Percentiles rank a stretch among this genome's conserved stretches.
These are phyloP conservation scores for Fusarium dimerum DNA, from an alignment of 2,329 filamentous ascomycete genomes.

Conservation along the genomic window DNA sequence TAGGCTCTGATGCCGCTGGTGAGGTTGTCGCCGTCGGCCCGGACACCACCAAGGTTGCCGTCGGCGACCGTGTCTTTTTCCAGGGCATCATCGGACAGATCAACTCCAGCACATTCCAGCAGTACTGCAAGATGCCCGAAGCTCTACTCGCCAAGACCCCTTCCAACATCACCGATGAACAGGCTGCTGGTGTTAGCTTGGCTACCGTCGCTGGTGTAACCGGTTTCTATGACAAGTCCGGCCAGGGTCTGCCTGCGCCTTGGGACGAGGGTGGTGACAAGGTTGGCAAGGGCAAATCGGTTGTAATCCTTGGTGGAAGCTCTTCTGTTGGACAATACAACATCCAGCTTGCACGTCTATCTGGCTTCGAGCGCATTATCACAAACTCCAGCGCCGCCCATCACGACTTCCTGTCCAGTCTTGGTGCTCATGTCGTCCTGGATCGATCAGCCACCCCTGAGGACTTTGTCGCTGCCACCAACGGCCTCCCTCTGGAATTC, in stretches of 20 bases:
- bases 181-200: slow-evolving; percentile 22
- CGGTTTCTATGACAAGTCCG: slow-evolving; percentile 1
- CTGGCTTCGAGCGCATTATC: slow-evolving; percentile 13
- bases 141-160: slow-evolving; percentile 35
- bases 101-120: slow-evolving; percentile 36
- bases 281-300: slow-evolving; percentile 21
- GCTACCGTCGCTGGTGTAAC: slow-evolving; percentile 2
- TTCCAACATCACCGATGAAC: slow-evolving; percentile 28
- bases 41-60: slow-evolving; percentile 3
- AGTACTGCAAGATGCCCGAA: slow-evolving; percentile 37
- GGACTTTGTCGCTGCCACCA: slow-evolving; percentile 28
- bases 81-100: slow-evolving; percentile 35
- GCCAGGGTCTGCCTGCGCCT: slow-evolving; percentile 29
- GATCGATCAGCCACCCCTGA: slow-evolving; percentile 20
- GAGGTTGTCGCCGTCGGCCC: slow-evolving; percentile 5
- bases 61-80: slow-evolving; percentile 32
- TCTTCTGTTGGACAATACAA: slow-evolving; percentile 19
- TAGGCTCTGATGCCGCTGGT: slow-evolving; percentile 18
- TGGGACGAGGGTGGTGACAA: slow-evolving; percentile 28
- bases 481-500: slow-evolving; percentile 28
- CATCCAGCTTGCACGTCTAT: slow-evolving; percentile 11
- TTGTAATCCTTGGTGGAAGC: slow-evolving; percentile 36
- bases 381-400: slow-evolving; percentile 16
- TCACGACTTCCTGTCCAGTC: slow-evolving; percentile 3
- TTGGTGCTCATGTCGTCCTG: slow-evolving; percentile 26